Percentiles rank a stretch among this genome's conserved stretches.
phyloP scores from a whole-genome alignment of 352 stramenopile genomes.

The Phytophthora pistaciae region DNA sequence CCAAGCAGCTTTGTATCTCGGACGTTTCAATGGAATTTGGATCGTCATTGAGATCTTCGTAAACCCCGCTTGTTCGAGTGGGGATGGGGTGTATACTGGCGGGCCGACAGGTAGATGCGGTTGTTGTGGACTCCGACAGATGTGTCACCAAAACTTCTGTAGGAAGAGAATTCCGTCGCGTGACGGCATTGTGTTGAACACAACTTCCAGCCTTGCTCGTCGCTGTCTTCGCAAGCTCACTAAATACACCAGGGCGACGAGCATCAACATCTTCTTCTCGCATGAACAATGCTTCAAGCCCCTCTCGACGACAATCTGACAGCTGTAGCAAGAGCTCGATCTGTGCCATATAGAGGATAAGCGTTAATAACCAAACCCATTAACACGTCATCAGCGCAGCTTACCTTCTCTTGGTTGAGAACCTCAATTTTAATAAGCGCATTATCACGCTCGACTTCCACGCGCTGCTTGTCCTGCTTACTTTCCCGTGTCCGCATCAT shows the following conservation, averaged over 20 bases:
- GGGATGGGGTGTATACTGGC: constrained; percentile 17
- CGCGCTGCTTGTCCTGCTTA: constrained; percentile 55
- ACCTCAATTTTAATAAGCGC: constrained; percentile 51
- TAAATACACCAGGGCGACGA: constrained; percentile 56
- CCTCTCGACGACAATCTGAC: constrained; percentile 50
- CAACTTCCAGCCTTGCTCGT: constrained; percentile 1
- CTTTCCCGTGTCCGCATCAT: constrained; percentile 59
- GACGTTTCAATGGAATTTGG: constrained; percentile 18
- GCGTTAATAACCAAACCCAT: not conserved
- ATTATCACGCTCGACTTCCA: constrained; percentile 67
- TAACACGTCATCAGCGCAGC: not conserved
- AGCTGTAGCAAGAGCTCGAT: constrained; percentile 46
- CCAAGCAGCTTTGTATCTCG: constrained; percentile 46
- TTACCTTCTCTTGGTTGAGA: constrained; percentile 56
- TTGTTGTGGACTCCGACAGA: not conserved
- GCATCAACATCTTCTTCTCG: constrained; percentile 77
- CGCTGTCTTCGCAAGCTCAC: constrained; percentile 34
- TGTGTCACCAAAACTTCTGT: constrained; percentile 5
- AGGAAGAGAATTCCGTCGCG: constrained; percentile 30
- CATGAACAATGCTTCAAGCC: constrained; percentile 61
- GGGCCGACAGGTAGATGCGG: not conserved
- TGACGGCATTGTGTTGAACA: not conserved
- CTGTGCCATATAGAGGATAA: constrained; percentile 9
- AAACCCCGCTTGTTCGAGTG: not conserved
- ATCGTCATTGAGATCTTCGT: constrained; percentile 33